These are phyloP conservation scores for Colletotrichum karsti DNA, from an alignment of 2,329 filamentous ascomycete species.

Conservation along the genomic window DNA sequence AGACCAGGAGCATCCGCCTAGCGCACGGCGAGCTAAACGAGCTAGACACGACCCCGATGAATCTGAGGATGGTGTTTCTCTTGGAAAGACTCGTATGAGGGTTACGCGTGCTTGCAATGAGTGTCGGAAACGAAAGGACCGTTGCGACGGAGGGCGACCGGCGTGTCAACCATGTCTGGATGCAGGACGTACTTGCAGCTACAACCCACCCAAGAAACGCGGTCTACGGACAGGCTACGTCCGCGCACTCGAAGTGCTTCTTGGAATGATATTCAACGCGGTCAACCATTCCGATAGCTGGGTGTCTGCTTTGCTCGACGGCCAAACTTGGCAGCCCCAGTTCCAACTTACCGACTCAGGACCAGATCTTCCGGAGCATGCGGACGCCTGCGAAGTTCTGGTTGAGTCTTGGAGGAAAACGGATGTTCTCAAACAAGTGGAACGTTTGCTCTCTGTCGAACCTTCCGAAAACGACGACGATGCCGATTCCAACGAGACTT, in stretches of 20 bases:
- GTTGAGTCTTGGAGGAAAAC: constrained; percentile 13
- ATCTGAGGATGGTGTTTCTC: neutral
- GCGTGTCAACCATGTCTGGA: neutral
- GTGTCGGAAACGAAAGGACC: constrained; percentile 15
- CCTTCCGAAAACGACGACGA: constrained; percentile 3
- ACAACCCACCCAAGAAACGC: constrained; percentile 20
- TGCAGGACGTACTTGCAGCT: constrained; percentile 32
- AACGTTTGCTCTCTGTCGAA: neutral
- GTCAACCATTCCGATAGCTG: constrained; percentile 3
- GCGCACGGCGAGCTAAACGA: neutral
- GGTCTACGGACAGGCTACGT: constrained; percentile 25
- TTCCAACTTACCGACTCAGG: neutral
- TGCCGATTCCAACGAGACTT: neutral
- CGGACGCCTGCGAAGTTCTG: neutral
- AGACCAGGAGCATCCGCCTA: neutral
- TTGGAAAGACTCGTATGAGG: neutral
- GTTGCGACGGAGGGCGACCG: constrained; percentile 1
- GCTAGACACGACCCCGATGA: neutral
- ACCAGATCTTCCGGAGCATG: neutral
- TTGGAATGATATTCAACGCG: constrained; percentile 13
- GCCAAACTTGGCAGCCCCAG: neutral
- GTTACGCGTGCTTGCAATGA: constrained; percentile 14
- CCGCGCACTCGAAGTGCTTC: constrained; percentile 2
- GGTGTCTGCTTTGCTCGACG: neutral
- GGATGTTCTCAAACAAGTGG: neutral